phyloP scores from a whole-genome alignment of 2,329 filamentous ascomycete species.

The Scorias spongiosa region DNA sequence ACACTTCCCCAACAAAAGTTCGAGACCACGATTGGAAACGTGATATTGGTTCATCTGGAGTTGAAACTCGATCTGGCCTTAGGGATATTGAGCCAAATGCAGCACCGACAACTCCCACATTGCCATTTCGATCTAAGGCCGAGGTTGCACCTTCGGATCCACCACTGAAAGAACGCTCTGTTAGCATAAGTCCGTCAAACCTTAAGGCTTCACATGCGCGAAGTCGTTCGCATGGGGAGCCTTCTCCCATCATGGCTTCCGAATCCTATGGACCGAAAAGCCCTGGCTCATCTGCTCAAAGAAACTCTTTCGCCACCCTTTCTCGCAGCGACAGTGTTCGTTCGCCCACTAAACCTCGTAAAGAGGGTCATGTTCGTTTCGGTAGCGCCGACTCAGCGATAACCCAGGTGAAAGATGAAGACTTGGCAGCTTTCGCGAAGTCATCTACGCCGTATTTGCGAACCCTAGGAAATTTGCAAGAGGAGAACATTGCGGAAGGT shows the following conservation, averaged over 20 bases:
- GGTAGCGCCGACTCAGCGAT: constrained; percentile 12
- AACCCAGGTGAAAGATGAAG: constrained; percentile 27
- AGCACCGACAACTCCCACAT: constrained; percentile 3
- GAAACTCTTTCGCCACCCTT: constrained; percentile 20
- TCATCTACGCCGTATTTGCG: constrained; percentile 84
- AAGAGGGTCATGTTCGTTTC: constrained; percentile 19
- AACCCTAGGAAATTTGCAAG: constrained; percentile 64
- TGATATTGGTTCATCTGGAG: constrained; percentile 10
- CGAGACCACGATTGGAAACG: constrained; percentile 19
- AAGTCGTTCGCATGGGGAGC: background rate
- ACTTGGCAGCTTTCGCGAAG: constrained; percentile 67
- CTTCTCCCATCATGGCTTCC: constrained; percentile 3
- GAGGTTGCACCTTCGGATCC: background rate
- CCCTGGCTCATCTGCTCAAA: constrained; percentile 13
- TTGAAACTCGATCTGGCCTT: constrained; percentile 16
- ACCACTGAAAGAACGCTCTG: background rate
- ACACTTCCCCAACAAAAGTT: constrained; percentile 16
- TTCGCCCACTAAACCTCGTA: constrained; percentile 17
- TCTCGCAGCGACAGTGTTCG: constrained; percentile 23
- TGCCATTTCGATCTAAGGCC: background rate
- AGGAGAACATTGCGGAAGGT: constrained; percentile 60
- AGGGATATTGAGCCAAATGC: constrained; percentile 17
- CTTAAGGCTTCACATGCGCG: background rate
- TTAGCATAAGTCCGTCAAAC: background rate
- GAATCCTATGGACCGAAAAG: constrained; percentile 7